phyloP scores from a whole-genome alignment of 257 asterid genomes.

The Solanum sitiens region DNA sequence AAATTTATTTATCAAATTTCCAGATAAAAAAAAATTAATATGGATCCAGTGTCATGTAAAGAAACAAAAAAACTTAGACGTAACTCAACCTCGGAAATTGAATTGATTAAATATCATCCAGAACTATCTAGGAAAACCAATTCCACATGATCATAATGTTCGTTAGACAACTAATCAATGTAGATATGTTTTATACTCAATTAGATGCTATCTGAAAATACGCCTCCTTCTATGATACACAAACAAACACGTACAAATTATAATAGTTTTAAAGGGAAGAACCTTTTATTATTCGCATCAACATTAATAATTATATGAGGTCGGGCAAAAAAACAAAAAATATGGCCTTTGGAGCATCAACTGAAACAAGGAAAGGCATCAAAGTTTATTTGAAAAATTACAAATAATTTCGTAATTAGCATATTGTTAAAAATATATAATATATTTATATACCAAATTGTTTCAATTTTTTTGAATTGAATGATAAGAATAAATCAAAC shows the following conservation, averaged over 20 bases:
- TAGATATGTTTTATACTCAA: neutral
- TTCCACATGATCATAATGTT: neutral
- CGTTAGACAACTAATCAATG: neutral
- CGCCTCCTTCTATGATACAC: neutral
- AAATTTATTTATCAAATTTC: neutral
- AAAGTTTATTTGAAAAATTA: neutral
- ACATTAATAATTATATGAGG: neutral
- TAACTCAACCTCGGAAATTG: neutral
- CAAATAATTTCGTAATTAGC: neutral
- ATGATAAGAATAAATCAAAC: too few species aligned
- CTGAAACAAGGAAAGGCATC: neutral
- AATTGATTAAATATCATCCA: neutral
- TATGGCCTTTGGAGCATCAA: neutral
- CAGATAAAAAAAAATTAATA: too few species aligned
- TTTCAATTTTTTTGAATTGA: too few species aligned
- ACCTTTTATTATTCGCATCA: neutral
- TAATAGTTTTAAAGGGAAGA: neutral
- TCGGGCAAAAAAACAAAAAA: neutral
- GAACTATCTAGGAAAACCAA: neutral
- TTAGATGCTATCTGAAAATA: neutral
- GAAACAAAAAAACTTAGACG: neutral
- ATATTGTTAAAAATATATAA: too few species aligned
- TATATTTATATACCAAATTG: too few species aligned
- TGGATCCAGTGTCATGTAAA: neutral
- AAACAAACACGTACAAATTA: neutral